These are phyloP conservation scores for Vaccinium darrowii DNA, from an alignment of 148 eudicot species.

Conservation along the genomic window DNA sequence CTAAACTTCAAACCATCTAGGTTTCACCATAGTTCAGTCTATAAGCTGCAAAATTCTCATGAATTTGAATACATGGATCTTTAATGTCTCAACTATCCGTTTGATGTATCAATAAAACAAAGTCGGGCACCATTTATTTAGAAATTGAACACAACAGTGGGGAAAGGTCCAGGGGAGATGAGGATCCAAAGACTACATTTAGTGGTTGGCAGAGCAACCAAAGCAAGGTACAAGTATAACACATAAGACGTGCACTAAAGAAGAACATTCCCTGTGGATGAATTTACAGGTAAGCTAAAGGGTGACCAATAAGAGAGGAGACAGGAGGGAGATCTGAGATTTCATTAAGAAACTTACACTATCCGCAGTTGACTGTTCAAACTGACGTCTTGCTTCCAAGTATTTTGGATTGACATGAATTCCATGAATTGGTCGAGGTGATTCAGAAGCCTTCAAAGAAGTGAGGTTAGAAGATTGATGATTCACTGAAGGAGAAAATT, in stretches of 20 bases:
- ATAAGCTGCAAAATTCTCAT: not conserved
- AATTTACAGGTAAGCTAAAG: slow-evolving; percentile 15
- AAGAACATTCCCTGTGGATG: not conserved
- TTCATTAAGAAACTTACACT: slow-evolving; percentile 46
- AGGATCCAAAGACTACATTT: not conserved
- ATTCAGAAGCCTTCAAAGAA: slow-evolving; percentile 65
- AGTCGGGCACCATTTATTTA: not conserved
- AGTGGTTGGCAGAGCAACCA: not conserved
- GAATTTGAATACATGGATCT: not conserved
- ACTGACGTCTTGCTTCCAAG: slow-evolving; percentile 76
- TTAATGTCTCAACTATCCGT: not conserved
- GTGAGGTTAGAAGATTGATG: slow-evolving; percentile 53
- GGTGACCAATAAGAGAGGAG: not conserved
- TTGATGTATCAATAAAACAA: not conserved
- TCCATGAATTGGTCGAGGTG: slow-evolving; percentile 91
- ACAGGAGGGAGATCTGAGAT: not conserved
- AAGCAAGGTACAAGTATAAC: not conserved
- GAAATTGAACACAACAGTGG: not conserved
- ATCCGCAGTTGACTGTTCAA: slow-evolving; percentile 51
- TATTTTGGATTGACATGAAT: slow-evolving; percentile 96
- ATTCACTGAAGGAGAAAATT: slow-evolving; percentile 53
- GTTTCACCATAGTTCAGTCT: not conserved
- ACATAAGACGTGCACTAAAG: not conserved
- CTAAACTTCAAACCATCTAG: not conserved
- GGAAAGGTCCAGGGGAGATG: not conserved